phyloP scores from a whole-genome alignment of 208 protist genomes.

The Giardia muris region DNA sequence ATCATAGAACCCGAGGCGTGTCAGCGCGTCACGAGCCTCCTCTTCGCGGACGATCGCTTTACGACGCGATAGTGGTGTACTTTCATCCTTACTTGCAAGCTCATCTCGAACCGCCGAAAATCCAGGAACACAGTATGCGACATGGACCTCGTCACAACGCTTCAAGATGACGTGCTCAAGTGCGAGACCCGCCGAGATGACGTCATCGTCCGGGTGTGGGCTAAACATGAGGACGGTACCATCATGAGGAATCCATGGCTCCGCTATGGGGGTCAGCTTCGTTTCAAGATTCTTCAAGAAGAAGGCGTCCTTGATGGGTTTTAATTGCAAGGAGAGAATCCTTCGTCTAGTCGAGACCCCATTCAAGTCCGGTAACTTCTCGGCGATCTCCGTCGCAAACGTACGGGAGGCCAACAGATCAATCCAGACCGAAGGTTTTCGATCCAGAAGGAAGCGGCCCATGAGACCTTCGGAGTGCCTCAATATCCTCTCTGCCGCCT shows the following conservation, averaged over 20 bases:
- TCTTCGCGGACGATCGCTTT: constrained; percentile 48
- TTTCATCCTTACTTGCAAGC: background rate
- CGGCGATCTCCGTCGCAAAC: too few species aligned
- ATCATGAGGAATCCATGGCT: background rate
- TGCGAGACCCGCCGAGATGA: constrained; percentile 52
- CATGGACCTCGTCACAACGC: constrained; percentile 29
- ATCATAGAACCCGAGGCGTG: constrained; percentile 11
- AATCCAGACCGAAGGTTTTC: too few species aligned
- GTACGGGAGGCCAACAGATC: too few species aligned
- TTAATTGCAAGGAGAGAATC: too few species aligned
- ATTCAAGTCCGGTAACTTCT: too few species aligned
- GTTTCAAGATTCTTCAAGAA: too few species aligned
- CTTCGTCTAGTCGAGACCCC: too few species aligned
- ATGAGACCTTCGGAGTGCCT: too few species aligned
- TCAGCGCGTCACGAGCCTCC: constrained; percentile 39
- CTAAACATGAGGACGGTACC: constrained; percentile 50
- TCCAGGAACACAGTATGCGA: constrained; percentile 35
- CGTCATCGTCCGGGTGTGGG: constrained; percentile 57
- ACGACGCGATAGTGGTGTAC: background rate
- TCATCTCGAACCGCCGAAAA: constrained; percentile 23
- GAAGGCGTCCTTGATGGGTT: too few species aligned
- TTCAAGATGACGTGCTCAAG: constrained; percentile 19
- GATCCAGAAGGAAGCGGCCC: too few species aligned
- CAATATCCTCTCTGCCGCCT: too few species aligned
- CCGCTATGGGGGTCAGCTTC: too few species aligned